phyloP scores from a whole-genome alignment of 148 eudicot species.

The Vaccinium vitisidaea region DNA sequence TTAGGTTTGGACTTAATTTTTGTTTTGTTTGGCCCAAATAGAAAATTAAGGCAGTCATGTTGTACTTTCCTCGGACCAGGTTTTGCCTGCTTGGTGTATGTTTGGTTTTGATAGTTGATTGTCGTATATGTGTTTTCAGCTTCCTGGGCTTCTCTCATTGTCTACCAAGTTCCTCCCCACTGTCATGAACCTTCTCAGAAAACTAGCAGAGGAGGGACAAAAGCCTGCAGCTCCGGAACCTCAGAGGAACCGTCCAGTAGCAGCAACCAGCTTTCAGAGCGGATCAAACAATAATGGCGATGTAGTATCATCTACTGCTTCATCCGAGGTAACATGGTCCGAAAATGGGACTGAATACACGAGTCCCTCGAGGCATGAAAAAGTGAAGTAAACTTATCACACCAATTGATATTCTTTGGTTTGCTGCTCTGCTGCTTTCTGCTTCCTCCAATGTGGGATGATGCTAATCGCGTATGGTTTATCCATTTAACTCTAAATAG shows the following conservation, averaged over 20 bases:
- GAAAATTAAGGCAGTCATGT: neutral
- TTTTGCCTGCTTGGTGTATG: neutral
- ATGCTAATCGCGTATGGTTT: neutral
- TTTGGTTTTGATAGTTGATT: constrained; percentile 20
- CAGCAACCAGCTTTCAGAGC: constrained; percentile 39
- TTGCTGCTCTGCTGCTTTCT: constrained; percentile 7
- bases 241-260: constrained; percentile 49
- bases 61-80: neutral
- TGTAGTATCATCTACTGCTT: constrained; percentile 56
- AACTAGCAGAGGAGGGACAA: constrained; percentile 79
- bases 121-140: constrained; percentile 41
- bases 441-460: constrained; percentile 14
- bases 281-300: constrained; percentile 27
- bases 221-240: constrained; percentile 42
- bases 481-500: constrained; percentile 5
- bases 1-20: neutral
- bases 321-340: constrained; percentile 57
- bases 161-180: constrained; percentile 89
- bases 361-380: constrained; percentile 50
- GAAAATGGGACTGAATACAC: constrained; percentile 72
- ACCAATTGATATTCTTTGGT: neutral
- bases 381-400: constrained; percentile 26
- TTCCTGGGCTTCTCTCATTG: constrained; percentile 79
- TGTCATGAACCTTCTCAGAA: constrained; percentile 74
- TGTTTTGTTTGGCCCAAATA: neutral